Percentiles rank a stretch among this genome's conserved stretches.
These are phyloP conservation scores for Musa beccarii DNA, from an alignment of 176 grass and related monocot species.

Conservation along the genomic window DNA sequence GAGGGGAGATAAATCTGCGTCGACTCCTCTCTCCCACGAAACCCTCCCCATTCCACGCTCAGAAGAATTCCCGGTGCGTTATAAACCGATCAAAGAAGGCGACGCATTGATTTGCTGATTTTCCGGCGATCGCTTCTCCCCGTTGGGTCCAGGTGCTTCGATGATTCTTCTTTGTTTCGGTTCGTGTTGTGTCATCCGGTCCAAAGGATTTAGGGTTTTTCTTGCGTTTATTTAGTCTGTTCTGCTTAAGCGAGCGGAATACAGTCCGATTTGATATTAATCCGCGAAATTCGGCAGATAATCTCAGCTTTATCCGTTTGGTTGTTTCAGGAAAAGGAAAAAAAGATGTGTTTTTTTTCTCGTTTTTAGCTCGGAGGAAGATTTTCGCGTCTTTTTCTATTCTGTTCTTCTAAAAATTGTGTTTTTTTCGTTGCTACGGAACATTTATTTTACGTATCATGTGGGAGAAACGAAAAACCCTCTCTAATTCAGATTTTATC, in stretches of 20 bases:
- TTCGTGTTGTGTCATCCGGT: neutral
- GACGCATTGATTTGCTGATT: neutral
- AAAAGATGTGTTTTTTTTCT: too few species aligned
- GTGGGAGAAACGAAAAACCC: neutral
- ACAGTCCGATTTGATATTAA: neutral
- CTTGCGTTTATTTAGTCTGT: neutral
- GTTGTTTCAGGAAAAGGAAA: neutral
- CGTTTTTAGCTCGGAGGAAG: neutral
- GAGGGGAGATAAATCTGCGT: neutral
- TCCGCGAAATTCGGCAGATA: neutral
- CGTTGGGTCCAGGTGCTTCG: neutral
- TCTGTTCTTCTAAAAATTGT: neutral
- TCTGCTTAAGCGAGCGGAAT: neutral
- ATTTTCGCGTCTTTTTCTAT: neutral
- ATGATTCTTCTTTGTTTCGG: neutral
- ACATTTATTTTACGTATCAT: neutral
- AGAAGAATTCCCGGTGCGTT: too few species aligned
- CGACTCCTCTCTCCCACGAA: neutral
- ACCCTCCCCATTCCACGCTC: neutral
- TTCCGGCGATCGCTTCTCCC: neutral
- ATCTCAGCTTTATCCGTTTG: neutral
- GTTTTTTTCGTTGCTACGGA: neutral
- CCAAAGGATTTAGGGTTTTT: neutral
- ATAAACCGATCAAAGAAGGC: neutral
- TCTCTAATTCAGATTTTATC: neutral